Evolutionary conservation across 306 rosid species (phyloP), one percentile per base, ranked within the genome.

Genomic region (Corylus americana): DNA sequence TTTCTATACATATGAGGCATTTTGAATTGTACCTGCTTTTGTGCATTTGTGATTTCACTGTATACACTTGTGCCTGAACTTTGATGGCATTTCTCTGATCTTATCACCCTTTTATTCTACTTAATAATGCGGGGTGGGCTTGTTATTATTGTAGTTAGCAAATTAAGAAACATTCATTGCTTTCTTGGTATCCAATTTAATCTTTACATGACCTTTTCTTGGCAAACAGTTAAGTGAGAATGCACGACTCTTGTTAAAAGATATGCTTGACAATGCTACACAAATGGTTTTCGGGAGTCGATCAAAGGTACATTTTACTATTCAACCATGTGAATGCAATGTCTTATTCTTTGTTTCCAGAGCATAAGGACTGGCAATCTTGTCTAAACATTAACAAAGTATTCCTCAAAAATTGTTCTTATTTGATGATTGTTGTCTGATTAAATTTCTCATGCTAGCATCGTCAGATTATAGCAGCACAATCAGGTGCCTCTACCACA

Each of bases 181-280:
- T 79, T 48, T n/a, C 42, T 57, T 35, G 20, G 11, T 7, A 31
- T 8, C 63, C 37, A 31, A 62, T 62, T 62, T 62, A 29, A 62
- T 12, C 7, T 62, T 61, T 11, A 27, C 42, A 10, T 0, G 44
- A 0, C 39, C 44, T 4, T 37, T 17, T 55, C 55, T 68, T 59
- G 71, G 71, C 7, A 57, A 4, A 48, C 68, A 88, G 91, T 82
- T 90, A 84, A 81, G 84, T 82, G 87, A 67, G 76, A 82, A 82
- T 61, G 94, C 92, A 59, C 82, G 68, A 72, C 70, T 71, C 27
- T 79, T 93, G 5, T 80, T 93, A 71, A 93, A 86, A 82, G 73
- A 69, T 80, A 80, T 93, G 78, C 84, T 91, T 16, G 98, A 91
- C 81, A 85, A 78, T 58, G 88, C 93, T 31, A 78, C 87, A 71